These are phyloP conservation scores for Eragrostis nindensis DNA, from an alignment of 176 grass and related monocot genomes.

Conservation along the genomic window DNA sequence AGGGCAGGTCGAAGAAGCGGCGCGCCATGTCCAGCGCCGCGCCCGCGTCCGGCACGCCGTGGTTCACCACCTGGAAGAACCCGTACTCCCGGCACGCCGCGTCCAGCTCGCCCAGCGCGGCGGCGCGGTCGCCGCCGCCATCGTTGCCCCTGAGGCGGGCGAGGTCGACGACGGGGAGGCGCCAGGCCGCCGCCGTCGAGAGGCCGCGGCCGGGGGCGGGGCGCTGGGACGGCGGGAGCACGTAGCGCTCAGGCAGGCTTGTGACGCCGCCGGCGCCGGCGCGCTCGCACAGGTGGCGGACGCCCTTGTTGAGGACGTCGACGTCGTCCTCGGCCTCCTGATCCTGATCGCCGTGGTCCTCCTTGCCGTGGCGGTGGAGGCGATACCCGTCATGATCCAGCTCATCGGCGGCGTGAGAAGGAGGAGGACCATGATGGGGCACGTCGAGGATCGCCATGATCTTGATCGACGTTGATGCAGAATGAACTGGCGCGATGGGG, in stretches of 20 bases:
- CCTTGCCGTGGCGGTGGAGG: neutral
- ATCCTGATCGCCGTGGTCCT: neutral
- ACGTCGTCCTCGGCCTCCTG: neutral
- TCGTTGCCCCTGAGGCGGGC: slow-evolving; percentile 29
- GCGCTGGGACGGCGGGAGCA: slow-evolving; percentile 58
- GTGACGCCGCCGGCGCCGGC: slow-evolving; percentile 41
- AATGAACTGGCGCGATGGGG: neutral
- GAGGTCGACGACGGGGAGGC: slow-evolving; percentile 68
- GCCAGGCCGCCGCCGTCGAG: neutral
- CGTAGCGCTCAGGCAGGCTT: slow-evolving; percentile 55
- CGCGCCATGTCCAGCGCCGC: slow-evolving; percentile 46
- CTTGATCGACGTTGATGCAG: neutral
- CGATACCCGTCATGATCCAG: neutral
- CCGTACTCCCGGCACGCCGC: slow-evolving; percentile 66
- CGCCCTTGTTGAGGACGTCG: slow-evolving; percentile 45
- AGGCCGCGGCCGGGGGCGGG: neutral
- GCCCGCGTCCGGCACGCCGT: slow-evolving; percentile 15
- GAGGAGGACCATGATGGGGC: neutral
- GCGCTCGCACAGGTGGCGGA: slow-evolving; percentile 64
- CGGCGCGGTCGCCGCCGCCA: slow-evolving; percentile 15
- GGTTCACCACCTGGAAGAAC: slow-evolving; percentile 79
- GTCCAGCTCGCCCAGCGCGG: slow-evolving; percentile 41
- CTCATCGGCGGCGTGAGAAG: neutral
- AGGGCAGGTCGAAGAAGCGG: slow-evolving; percentile 65
- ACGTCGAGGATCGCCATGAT: slow-evolving; percentile 15